Evolutionary conservation across 257 asterid genomes (phyloP), one percentile per base, ranked within the genome.

Genomic region (Gardenia jasminoides): DNA sequence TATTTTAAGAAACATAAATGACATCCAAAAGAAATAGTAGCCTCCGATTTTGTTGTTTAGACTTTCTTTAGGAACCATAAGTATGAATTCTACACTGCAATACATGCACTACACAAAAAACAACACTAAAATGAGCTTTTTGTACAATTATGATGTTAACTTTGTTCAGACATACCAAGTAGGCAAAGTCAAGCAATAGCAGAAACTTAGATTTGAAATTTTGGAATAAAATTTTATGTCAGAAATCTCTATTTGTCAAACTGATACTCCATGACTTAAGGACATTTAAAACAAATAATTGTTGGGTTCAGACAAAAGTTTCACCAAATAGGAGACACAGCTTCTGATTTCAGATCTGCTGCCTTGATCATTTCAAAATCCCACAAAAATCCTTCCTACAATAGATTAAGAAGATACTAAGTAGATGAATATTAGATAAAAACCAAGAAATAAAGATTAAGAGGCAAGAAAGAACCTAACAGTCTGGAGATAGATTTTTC

Each of bases 361-460:
- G 99, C 99, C 90, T 96, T 93, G 83, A 88, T 96, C 97, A 96
- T 90, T 83, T 93, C 97, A 79, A 92, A 85, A 83, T 93, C 97
- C 97, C 94, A 92, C 92, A 86, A 85, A n/a, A 93, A 96, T 39
- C 93, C 99, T 85, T 96, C 99, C 99, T 96, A 79, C 76, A 87
- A 75, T 64, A 61, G 56, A 78, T 75, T 67, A 80, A 77, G 79
- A 67, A 67, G 6, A 20, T n/a, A n/a, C n/a, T n/a, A n/a, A n/a
- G n/a, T n/a, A n/a, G n/a, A n/a, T n/a, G n/a, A n/a, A n/a, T n/a
- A n/a, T n/a, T n/a, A n/a, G n/a, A n/a, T n/a, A n/a, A n/a, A n/a
- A n/a, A n/a, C n/a, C n/a, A n/a, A n/a, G n/a, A n/a, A n/a, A n/a
- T n/a, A n/a, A n/a, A n/a, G n/a, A n/a, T n/a, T n/a, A n/a, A n/a